Base-by-base conservation (phyloP, 176 grass and related monocot species). In the Carex littledalei region DNA sequence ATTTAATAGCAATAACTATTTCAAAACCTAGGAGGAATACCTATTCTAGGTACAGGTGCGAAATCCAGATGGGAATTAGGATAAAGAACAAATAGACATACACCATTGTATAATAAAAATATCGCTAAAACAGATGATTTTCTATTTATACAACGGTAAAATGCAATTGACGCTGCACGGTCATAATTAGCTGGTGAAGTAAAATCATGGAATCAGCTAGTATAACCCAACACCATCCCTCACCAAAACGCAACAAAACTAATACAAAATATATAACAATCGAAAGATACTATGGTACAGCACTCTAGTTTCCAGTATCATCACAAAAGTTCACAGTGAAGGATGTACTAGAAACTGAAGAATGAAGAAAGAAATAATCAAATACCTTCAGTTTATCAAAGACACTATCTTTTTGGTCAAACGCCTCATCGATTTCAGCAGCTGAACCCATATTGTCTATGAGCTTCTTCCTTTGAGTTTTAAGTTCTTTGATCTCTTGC, bases 401-500 rank as follows among this genome's bases (percentile, higher is more conserved):
- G 89, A 96, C 90, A 50, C 91, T 78, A 16, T 96, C 97, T 77
- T 88, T 94, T 81, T 96, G 90, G 83, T 92, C 78, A 52, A 99
- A 91, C 81, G 87, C 88, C 84, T 95, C 91, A 82, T 85, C 88
- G 61, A 99, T 94, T 89, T 95, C 93, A 83, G 81, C 63, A 69
- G 89, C 89, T 15, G 97, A 87, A 17, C 85, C 93, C 64, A 95
- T 91, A 84, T 79, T 90, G 49, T 87, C 86, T 17, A 85, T 84
- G 17, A 95, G 21, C 15, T 96, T 88, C 78, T 96, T 95, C 49
- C 84, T 88, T 80, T 91, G 93, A 15, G 89, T 76, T 88, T 93
- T 96, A 35, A 99, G 62, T 66, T 95, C 91, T 88, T 94, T 99
- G 66, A 99, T 93, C 67, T 99, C 93, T 87, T 92, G 92, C 63